phyloP scores from a whole-genome alignment of 495 filamentous ascomycete species.

The Xylaria acuta region DNA sequence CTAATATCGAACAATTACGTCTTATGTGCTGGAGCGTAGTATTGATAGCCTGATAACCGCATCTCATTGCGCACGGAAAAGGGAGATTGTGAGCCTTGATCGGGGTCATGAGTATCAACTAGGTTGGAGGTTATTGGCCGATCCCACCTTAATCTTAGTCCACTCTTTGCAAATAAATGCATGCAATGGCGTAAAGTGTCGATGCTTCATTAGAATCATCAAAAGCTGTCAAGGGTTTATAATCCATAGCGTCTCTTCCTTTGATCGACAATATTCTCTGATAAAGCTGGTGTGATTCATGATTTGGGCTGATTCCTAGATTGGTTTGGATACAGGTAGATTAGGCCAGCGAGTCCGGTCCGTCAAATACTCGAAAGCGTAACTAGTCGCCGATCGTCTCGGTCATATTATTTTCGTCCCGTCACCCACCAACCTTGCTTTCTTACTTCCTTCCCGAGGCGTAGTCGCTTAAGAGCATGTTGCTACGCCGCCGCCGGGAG shows the following conservation, averaged over 20 bases:
- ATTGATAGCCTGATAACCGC: neutral
- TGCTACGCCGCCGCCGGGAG: constrained; percentile 35
- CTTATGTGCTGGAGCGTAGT: neutral
- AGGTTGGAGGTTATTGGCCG: too few relatives aligned
- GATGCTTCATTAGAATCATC: neutral
- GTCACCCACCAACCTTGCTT: neutral
- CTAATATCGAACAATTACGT: neutral
- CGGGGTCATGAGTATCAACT: too few relatives aligned
- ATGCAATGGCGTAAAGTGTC: neutral
- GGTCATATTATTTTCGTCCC: neutral
- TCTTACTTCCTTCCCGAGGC: neutral
- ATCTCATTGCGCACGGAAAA: too few relatives aligned
- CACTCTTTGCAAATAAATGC: too few relatives aligned
- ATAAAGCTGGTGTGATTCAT: neutral
- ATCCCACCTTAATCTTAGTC: neutral
- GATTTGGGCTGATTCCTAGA: neutral
- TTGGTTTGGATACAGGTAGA: neutral
- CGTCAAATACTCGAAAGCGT: neutral
- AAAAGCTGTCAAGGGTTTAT: neutral
- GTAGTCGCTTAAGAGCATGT: constrained; percentile 1
- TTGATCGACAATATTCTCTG: neutral
- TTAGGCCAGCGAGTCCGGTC: neutral
- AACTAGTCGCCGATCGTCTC: neutral
- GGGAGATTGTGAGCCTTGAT: too few relatives aligned
- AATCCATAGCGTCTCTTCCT: neutral